Conservation (phyloP, 2,329 filamentous ascomycete genomes). For the Trichoderma cornu-damae region DNA sequence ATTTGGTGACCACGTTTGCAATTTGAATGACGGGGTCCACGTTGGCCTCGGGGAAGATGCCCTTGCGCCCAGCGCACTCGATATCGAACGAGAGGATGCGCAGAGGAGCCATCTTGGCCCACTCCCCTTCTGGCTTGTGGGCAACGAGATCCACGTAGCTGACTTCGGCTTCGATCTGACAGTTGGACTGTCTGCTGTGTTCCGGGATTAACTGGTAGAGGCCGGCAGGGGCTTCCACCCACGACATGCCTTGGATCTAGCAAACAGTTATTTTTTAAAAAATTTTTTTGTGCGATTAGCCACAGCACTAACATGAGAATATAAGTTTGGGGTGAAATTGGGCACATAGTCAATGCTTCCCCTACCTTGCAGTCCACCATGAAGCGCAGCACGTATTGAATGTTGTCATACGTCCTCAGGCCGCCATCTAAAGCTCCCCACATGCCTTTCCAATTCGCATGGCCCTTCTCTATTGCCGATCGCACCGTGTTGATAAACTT, state of each 20-base stretch:
- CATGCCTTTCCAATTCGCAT: constrained; percentile 83
- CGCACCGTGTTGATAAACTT: constrained; percentile 76
- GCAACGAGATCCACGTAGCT: constrained; percentile 79
- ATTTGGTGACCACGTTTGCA: constrained; percentile 88
- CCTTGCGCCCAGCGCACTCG: constrained; percentile 95
- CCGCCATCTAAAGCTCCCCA: constrained; percentile 69
- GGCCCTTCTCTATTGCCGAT: constrained; percentile 65
- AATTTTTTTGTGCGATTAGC: too few relatives aligned
- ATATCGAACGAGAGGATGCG: constrained; percentile 96
- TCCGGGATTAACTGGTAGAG: constrained; percentile 67
- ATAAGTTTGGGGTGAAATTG: background rate
- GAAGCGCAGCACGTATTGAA: constrained; percentile 90
- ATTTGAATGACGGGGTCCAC: constrained; percentile 96
- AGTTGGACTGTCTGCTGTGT: constrained; percentile 74
- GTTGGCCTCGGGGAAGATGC: constrained; percentile 90
- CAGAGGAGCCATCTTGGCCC: constrained; percentile 95
- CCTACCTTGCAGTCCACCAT: constrained; percentile 91
- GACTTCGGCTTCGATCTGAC: constrained; percentile 89
- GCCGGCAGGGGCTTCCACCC: constrained; percentile 77
- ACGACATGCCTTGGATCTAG: constrained; percentile 89
- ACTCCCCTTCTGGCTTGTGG: constrained; percentile 85
- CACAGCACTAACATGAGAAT: too few relatives aligned
- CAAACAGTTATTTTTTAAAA: background rate
- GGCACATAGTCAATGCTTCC: background rate
- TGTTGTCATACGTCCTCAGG: constrained; percentile 89